Conservation (phyloP, 2,329 filamentous ascomycete genomes). For the Aspergillus quadrilineatus region DNA sequence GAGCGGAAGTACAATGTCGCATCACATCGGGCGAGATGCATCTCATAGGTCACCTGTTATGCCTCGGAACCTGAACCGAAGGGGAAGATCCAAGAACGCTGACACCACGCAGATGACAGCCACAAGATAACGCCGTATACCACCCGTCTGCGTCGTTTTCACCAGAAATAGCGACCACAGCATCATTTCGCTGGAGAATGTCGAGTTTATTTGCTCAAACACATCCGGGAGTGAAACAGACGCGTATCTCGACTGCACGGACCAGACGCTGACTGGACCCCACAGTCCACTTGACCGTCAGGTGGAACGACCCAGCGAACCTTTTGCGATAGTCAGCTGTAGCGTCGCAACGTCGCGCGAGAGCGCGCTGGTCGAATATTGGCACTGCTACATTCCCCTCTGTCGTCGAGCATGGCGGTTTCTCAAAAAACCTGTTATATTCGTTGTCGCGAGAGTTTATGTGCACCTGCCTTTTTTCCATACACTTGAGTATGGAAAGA, state of each 20-base stretch:
- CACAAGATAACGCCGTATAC: not conserved
- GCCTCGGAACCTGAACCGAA: constrained; percentile 6
- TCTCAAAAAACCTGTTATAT: too few relatives aligned
- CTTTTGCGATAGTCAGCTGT: not conserved
- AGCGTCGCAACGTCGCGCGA: not conserved
- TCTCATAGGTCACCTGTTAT: not conserved
- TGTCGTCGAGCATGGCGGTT: too few relatives aligned
- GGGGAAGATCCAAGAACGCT: not conserved
- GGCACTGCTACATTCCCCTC: too few relatives aligned
- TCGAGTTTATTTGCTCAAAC: constrained; percentile 4
- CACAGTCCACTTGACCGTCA: constrained; percentile 16
- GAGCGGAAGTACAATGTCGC: too few relatives aligned
- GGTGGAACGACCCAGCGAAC: constrained; percentile 9
- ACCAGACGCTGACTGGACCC: constrained; percentile 13
- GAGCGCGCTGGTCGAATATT: too few relatives aligned
- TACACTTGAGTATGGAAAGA: too few relatives aligned
- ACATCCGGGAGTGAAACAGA: constrained; percentile 31
- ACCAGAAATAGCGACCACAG: constrained; percentile 5
- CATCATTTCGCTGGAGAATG: not conserved
- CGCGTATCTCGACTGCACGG: constrained; percentile 38
- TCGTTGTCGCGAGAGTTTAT: too few relatives aligned
- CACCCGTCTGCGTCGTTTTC: not conserved
- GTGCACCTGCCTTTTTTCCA: too few relatives aligned
- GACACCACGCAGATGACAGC: not conserved
- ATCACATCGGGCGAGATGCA: too few relatives aligned